Evolutionary conservation across 106 monocot species (phyloP).

Genomic region (Gastrodia elata): DNA sequence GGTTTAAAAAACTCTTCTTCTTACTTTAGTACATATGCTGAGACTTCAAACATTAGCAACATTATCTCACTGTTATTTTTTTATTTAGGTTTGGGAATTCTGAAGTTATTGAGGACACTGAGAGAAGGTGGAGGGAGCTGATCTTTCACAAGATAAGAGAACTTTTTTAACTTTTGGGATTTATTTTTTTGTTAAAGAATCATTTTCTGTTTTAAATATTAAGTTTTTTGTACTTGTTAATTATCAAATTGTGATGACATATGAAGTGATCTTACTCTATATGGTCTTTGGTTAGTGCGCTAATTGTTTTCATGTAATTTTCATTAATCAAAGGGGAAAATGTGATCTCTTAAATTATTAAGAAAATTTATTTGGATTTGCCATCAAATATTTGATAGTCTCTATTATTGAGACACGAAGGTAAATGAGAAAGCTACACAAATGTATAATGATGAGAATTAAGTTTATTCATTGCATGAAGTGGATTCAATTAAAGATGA

Average conservation of each 20-base stretch:
- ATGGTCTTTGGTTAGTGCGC: background rate
- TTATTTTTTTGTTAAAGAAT: conserved; percentile 19
- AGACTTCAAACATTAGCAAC: background rate
- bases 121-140: conserved; percentile 94
- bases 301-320: background rate
- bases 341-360: background rate
- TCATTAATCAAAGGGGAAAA: background rate
- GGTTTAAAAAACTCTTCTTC: too few species aligned
- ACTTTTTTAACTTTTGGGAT: conserved; percentile 91
- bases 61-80: background rate
- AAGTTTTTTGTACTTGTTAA: background rate
- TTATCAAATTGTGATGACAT: background rate
- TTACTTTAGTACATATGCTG: background rate
- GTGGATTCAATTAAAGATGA: too few species aligned
- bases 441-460: too few species aligned
- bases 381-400: background rate
- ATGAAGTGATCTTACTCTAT: background rate
- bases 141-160: conserved; percentile 92
- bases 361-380: background rate
- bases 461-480: too few species aligned
- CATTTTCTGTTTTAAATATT: background rate
- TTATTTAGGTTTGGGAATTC: conserved; percentile 74
- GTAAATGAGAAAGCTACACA: too few species aligned
- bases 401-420: too few species aligned
- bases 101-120: conserved; percentile 91